Conservation (phyloP, 257 asterid species). For the Nicotiana undulata region DNA sequence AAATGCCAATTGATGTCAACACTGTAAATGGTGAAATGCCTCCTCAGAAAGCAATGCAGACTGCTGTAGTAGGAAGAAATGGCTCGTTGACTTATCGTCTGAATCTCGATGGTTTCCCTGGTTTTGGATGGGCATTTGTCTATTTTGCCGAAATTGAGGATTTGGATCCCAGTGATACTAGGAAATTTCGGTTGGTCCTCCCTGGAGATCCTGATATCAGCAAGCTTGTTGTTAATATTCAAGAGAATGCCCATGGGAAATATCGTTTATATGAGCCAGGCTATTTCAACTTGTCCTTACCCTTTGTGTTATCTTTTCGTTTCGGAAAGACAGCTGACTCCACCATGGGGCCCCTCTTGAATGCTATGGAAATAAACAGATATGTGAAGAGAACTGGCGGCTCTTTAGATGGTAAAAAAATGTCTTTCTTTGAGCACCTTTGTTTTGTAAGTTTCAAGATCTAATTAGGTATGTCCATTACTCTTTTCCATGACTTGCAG, state of each 20-base stretch:
- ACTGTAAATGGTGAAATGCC: conserved; percentile 48
- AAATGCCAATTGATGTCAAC: conserved; percentile 57
- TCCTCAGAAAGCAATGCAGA: conserved; percentile 94
- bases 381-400: conserved; percentile 68
- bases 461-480: background rate
- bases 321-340: conserved; percentile 80
- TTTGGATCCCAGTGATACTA: conserved; percentile 43
- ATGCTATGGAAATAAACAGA: conserved; percentile 90
- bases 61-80: conserved; percentile 96
- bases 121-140: conserved; percentile 85
- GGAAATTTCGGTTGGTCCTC: conserved; percentile 71
- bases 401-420: conserved; percentile 66
- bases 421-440: background rate
- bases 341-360: conserved; percentile 76
- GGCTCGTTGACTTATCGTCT: conserved; percentile 86
- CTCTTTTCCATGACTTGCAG: conserved; percentile 38
- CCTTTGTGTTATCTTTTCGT: conserved; percentile 73
- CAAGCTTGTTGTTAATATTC: conserved; percentile 75
- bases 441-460: background rate
- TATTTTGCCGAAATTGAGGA: conserved; percentile 92
- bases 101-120: conserved; percentile 93
- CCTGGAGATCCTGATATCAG: conserved; percentile 70
- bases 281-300: conserved; percentile 67
- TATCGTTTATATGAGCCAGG: conserved; percentile 93
- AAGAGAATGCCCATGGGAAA: conserved; percentile 90